phyloP scores from a whole-genome alignment of 2,329 filamentous ascomycete species.

The Didymella sp. region DNA sequence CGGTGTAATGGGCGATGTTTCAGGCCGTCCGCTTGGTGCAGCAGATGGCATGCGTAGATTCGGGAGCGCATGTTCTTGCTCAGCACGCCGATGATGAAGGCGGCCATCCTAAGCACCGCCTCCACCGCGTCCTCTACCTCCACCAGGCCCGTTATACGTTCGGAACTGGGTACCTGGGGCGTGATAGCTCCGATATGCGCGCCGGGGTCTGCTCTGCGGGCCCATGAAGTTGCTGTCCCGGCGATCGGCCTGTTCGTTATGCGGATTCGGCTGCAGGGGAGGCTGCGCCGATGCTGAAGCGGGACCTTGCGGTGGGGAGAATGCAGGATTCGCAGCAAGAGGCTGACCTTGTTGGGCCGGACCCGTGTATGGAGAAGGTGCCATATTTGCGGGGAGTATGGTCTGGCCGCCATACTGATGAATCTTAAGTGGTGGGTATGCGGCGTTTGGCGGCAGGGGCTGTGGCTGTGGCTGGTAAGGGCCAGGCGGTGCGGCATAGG shows the following conservation, averaged over 20 bases:
- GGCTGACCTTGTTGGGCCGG: constrained; percentile 27
- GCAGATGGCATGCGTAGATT: no score
- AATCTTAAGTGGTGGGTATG: constrained; percentile 46
- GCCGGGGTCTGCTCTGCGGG: constrained; percentile 35
- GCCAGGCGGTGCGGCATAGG: constrained; percentile 43
- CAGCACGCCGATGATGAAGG: not conserved
- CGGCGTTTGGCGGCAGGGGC: constrained; percentile 31
- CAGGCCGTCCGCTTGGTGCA: not conserved
- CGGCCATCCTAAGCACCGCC: constrained; percentile 29
- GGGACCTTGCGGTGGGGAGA: constrained; percentile 33
- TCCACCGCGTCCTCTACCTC: constrained; percentile 33
- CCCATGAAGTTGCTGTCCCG: constrained; percentile 28
- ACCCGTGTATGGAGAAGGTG: constrained; percentile 35
- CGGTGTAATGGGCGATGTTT: not conserved
- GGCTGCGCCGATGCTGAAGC: constrained; percentile 15
- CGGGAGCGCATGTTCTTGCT: no score
- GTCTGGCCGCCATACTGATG: constrained; percentile 52
- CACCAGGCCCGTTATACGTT: constrained; percentile 41
- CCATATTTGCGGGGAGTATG: constrained; percentile 50
- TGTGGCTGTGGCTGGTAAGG: constrained; percentile 45
- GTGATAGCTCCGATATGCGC: constrained; percentile 44
- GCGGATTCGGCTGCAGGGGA: constrained; percentile 19
- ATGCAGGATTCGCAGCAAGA: constrained; percentile 13
- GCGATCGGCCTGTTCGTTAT: constrained; percentile 33
- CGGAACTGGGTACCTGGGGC: constrained; percentile 46